Base-by-base conservation (phyloP, 768 basidiomycete genomes). In the Boletus insuetus region DNA sequence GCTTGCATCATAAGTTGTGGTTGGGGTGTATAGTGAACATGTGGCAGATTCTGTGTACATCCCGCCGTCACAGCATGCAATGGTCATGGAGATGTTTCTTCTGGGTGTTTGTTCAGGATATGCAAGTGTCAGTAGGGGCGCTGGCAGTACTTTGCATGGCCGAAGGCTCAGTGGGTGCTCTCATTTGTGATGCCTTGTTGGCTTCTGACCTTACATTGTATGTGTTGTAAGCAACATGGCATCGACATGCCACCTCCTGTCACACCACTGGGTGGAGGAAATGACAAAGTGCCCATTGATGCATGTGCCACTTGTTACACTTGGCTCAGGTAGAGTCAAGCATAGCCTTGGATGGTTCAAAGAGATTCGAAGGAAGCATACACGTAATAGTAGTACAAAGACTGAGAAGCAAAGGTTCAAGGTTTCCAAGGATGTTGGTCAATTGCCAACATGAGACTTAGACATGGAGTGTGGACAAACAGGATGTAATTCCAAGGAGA, bases 111-210 rank as follows among this genome's bases (percentile, higher is more conserved):
- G 32, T 54, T 6, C 53, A 31, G 13, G 53, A 54, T 17, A 4
- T 29, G 12, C 29, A 54, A 4, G 0, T 48, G 24, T 17, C 53
- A 3, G 40, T 42, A 5, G 31, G n/a, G 13, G 32, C 53, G 13
- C 22, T 54, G 34, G 39, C 39, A 40, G n/a, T 54, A 54, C 8
- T n/a, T 48, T 26, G 53, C 53, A 6, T 54, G 53, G 53, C 16
- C n/a, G 53, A 46, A 54, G 9, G 31, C 32, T 4, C 22, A 22
- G 53, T 54, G 22, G 34, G 53, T 53, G 4, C 7, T 29, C 7
- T 19, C 34, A 7, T 34, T 17, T 38, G 4, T 19, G 7, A 22
- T 48, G n/a, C 5, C 9, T 29, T 32, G 38, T 24, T 54, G 40
- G 35, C 13, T 6, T 42, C 19, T 26, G 8, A 14, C 19, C 13